These are phyloP conservation scores for Metrosideros polymorpha DNA, from an alignment of 441 rosid genomes.

Conservation along the genomic window DNA sequence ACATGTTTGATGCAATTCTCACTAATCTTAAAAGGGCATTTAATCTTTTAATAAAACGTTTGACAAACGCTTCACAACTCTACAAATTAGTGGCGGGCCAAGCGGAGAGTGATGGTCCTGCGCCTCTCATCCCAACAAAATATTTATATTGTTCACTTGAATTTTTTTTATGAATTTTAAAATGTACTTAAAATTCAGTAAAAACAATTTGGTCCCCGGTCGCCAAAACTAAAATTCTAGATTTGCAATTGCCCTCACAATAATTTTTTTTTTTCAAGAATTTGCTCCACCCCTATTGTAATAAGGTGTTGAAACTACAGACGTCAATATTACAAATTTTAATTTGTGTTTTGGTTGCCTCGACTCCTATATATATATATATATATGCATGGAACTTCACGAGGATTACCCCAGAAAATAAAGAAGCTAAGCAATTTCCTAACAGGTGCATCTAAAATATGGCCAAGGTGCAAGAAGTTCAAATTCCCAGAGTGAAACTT, in stretches of 20 bases:
- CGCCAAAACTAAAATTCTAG: neutral
- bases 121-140: neutral
- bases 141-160: neutral
- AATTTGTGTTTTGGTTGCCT: neutral
- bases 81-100: neutral
- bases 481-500: conserved; percentile 1
- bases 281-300: neutral
- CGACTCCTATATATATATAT: neutral
- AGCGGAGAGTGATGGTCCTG: neutral
- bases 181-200: neutral
- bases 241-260: neutral
- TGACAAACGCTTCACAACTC: neutral
- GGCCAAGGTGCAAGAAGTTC: neutral
- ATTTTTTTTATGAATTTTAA: neutral
- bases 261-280: too few species aligned
- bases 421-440: neutral
- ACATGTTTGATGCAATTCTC: neutral
- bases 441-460: neutral
- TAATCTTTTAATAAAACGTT: too few species aligned
- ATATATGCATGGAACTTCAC: neutral
- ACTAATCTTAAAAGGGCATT: neutral
- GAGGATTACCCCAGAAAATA: neutral
- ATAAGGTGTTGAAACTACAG: neutral
- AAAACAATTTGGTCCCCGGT: too few species aligned
- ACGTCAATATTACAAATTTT: neutral